A percentile compares a stretch with the other conserved stretches of the same genome.
Conservation (phyloP, 1,139 yeast species). For the Scheffersomyces segobiensis region DNA sequence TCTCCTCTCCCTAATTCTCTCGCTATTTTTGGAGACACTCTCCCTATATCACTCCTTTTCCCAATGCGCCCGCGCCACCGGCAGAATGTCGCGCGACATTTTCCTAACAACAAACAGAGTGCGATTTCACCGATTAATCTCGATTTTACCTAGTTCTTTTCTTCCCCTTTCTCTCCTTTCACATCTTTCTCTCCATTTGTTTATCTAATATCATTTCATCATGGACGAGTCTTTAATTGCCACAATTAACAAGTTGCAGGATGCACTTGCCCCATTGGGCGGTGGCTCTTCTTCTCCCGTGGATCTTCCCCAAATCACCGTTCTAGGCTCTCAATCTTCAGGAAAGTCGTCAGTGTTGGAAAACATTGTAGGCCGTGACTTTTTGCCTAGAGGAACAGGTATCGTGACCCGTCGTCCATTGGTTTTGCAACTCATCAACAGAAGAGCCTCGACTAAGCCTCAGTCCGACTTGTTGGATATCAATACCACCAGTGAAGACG, state of each 20-base stretch:
- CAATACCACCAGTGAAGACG: slow-evolving; percentile 39
- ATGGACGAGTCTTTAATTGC: slow-evolving; percentile 92
- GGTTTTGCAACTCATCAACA: slow-evolving; percentile 77
- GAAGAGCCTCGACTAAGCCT: slow-evolving; percentile 42
- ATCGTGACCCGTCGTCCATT: slow-evolving; percentile 94
- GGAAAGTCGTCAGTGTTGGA: slow-evolving; percentile 94
- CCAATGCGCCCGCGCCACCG: not conserved
- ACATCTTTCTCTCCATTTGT: not conserved
- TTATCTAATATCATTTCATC: not conserved
- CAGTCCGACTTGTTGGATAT: slow-evolving; percentile 32
- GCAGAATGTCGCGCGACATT: not conserved
- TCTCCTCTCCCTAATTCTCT: not conserved
- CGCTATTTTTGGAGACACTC: not conserved
- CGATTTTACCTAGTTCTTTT: not conserved
- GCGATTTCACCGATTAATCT: not conserved
- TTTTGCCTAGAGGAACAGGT: slow-evolving; percentile 93
- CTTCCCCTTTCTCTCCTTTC: not conserved
- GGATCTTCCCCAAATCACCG: slow-evolving; percentile 95
- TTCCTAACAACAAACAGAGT: not conserved
- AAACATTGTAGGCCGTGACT: slow-evolving; percentile 93
- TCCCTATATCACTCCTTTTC: not conserved
- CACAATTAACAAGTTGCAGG: slow-evolving; percentile 90
- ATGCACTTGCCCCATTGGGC: slow-evolving; percentile 92
- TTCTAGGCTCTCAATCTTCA: slow-evolving; percentile 92
- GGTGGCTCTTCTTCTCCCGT: slow-evolving; percentile 82